Percentiles rank a stretch among this genome's conserved stretches.
phyloP scores from a whole-genome alignment of 31 red algal genomes.

The Porphyra umbilicalis region DNA sequence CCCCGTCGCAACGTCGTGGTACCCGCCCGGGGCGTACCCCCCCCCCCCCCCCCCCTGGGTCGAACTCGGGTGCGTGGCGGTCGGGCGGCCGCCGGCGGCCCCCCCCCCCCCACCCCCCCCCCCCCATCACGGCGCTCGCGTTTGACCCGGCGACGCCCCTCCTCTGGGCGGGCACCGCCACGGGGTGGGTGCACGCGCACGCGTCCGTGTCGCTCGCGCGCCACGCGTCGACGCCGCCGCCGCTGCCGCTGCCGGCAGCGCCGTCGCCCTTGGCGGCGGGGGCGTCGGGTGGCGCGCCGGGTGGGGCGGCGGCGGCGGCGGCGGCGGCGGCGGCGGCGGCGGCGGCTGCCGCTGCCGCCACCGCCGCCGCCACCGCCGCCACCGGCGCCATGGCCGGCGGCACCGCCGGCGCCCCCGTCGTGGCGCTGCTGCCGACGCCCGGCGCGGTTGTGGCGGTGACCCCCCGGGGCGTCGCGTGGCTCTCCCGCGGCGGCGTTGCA shows the following conservation, averaged over 20 bases:
- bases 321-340: conserved; percentile 39
- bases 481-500: background rate
- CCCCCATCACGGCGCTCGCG: conserved; percentile 39
- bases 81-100: conserved; percentile 7
- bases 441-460: conserved; percentile 18
- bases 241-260: conserved; percentile 18
- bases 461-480: background rate
- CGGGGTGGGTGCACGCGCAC: conserved; percentile 68
- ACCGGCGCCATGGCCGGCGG: conserved; percentile 26
- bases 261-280: conserved; percentile 36
- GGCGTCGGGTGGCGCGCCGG: conserved; percentile 42
- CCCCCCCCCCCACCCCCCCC: conserved; percentile 1
- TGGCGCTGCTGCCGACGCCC: conserved; percentile 49
- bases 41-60: conserved; percentile 41
- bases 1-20: background rate
- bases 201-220: conserved; percentile 43
- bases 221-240: conserved; percentile 46
- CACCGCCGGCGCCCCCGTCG: conserved; percentile 20
- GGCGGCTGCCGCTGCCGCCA: conserved; percentile 39
- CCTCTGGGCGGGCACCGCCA: conserved; percentile 57
- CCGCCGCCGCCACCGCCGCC: conserved; percentile 15
- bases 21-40: background rate
- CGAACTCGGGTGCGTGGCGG: conserved; percentile 64
- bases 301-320: conserved; percentile 31
- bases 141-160: conserved; percentile 62